Base-by-base conservation (phyloP, 2,329 filamentous ascomycete genomes). In the Zalaria obscura region DNA sequence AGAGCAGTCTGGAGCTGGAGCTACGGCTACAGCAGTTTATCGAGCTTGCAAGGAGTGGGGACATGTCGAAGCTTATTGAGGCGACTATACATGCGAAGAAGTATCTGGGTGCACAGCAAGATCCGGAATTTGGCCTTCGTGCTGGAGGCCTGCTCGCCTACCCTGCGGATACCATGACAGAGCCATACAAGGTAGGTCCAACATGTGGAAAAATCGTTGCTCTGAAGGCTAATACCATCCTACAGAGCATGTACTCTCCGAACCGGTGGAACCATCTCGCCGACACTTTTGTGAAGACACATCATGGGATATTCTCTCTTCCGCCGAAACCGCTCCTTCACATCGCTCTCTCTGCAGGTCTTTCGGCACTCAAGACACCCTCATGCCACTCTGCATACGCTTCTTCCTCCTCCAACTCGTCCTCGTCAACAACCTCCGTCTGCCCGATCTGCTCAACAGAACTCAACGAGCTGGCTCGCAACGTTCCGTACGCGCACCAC, bases 371-470 rank as follows among this genome's bases (percentile, higher is more conserved):
- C 50, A 98, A 98, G 62, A 96, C 91, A 1, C 91, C 91, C 0
- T 80, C 86, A 10, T 98, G 91, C 58, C 88, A 96, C 64, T 82
- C 81, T 1, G 66, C 69, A 25, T 72, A 72, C 50, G 66, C 74
- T 4, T 71, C 74, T 1, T 71, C 69, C 9, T 56, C 60, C 39
- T 52, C 55, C 11, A 63, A 66, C 50, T 55, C 61, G n/a, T 69
- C 67, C 27, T 73, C 81, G 1, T 78, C 77, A 2, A 80, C 63
- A 7, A 63, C 83, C 5, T 80, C 78, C 38, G 78, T 96, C 35
- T 98, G 91, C 53, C 91, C 91, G 3, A 96, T 98, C 55, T 98
- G 91, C 67, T 91, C 83, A 38, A 91, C 83, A 1, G 91, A 98
- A 63, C 75, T 98, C 42, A 96, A 96, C 59, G 83, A 88, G 54